phyloP scores from a whole-genome alignment of 306 rosid species.

The Carpinus fangiana region DNA sequence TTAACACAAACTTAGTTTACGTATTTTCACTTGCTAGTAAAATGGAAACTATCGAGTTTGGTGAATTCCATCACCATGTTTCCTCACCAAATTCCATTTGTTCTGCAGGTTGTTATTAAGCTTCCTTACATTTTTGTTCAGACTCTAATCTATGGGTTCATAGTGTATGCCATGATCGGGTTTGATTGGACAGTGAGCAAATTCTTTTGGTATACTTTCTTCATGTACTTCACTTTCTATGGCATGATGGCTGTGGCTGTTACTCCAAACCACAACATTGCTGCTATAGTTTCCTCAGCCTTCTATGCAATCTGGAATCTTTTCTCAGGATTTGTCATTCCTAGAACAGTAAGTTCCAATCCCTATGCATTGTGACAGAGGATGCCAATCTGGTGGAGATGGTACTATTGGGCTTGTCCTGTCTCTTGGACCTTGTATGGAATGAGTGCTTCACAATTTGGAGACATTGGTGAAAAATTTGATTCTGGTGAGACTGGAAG shows the following conservation, averaged over 20 bases:
- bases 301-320: slow-evolving; percentile 83
- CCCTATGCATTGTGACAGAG: slow-evolving; percentile 47
- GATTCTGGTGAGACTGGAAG: slow-evolving; percentile 63
- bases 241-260: slow-evolving; percentile 90
- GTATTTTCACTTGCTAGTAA: neutral
- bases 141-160: slow-evolving; percentile 59
- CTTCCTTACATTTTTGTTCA: slow-evolving; percentile 72
- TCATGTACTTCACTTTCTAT: slow-evolving; percentile 80
- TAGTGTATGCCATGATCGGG: slow-evolving; percentile 62
- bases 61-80: neutral
- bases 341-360: slow-evolving; percentile 54
- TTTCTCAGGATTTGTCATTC: slow-evolving; percentile 81
- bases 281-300: slow-evolving; percentile 60
- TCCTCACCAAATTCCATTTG: neutral
- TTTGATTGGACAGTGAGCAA: slow-evolving; percentile 63
- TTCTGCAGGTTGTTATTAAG: slow-evolving; percentile 75
- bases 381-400: slow-evolving; percentile 89
- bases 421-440: slow-evolving; percentile 80
- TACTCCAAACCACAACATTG: slow-evolving; percentile 66
- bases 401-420: slow-evolving; percentile 85
- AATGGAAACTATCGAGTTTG: neutral
- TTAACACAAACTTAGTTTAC: neutral
- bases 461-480: slow-evolving; percentile 56
- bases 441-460: slow-evolving; percentile 66
- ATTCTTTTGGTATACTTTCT: slow-evolving; percentile 78